A percentile compares a stretch with the other conserved stretches of the same genome.
Conservation (phyloP, 768 basidiomycete genomes). For the Collybia sp. region DNA sequence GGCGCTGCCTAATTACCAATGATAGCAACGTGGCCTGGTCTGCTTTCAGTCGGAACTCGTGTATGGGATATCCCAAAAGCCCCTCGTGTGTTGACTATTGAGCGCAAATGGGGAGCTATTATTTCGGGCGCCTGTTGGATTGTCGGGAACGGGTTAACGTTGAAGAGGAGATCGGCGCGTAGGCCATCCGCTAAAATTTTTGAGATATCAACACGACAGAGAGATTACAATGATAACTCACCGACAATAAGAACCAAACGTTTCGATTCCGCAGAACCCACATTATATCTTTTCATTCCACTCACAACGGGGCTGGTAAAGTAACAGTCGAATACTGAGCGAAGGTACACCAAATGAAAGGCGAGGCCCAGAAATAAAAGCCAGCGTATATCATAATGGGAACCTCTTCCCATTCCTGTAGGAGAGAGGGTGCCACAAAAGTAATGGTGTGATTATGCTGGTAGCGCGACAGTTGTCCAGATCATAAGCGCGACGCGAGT, state of each 20-base stretch:
- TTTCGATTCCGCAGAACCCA: constrained; percentile 49
- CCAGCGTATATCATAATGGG: constrained; percentile 32
- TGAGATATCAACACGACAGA: background rate
- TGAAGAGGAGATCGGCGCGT: constrained; percentile 76
- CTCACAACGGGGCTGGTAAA: constrained; percentile 80
- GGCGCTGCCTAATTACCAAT: constrained; percentile 45
- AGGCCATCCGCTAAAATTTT: constrained; percentile 65
- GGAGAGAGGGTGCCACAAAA: too few species aligned
- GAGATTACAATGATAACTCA: constrained; percentile 20
- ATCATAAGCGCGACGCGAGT: too few species aligned
- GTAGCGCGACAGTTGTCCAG: too few species aligned
- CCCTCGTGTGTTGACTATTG: constrained; percentile 60
- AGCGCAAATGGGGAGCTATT: constrained; percentile 72
- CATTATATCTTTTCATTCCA: constrained; percentile 61
- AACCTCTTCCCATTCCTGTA: background rate
- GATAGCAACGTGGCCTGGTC: constrained; percentile 86
- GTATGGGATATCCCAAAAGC: constrained; percentile 86
- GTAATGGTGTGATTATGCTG: too few species aligned
- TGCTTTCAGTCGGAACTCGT: constrained; percentile 80
- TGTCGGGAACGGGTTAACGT: constrained; percentile 51
- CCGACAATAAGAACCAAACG: constrained; percentile 80
- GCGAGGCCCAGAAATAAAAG: constrained; percentile 64
- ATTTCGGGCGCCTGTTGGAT: constrained; percentile 48
- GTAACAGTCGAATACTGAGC: constrained; percentile 81
- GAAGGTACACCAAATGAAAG: constrained; percentile 72